These are phyloP conservation scores for Castanopsis chinensis DNA, from an alignment of 306 rosid species.

Conservation along the genomic window DNA sequence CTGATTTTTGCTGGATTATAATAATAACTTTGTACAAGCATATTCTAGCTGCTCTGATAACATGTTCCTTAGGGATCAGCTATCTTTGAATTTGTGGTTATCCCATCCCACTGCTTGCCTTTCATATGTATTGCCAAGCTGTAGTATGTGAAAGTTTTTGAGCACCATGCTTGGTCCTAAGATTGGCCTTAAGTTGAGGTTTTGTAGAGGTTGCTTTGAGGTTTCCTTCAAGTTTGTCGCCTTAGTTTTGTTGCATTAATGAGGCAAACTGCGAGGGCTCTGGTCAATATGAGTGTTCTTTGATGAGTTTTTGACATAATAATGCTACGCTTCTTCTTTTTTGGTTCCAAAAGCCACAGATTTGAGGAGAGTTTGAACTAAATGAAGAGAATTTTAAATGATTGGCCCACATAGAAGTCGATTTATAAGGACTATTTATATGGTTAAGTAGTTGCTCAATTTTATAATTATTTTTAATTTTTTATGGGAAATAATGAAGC, in stretches of 20 bases:
- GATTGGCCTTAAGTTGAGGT: neutral
- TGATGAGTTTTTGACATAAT: neutral
- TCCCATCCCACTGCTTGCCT: neutral
- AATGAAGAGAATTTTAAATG: neutral
- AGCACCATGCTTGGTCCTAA: neutral
- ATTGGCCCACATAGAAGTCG: neutral
- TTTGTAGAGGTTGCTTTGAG: neutral
- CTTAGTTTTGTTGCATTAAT: neutral
- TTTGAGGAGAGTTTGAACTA: neutral
- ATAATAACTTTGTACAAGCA: neutral
- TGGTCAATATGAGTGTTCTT: neutral
- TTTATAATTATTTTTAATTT: neutral
- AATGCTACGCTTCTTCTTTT: neutral
- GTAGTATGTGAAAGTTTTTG: slow-evolving; percentile 6
- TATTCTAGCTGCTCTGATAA: no score
- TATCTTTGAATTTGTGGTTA: neutral
- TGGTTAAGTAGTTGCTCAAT: neutral
- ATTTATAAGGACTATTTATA: neutral
- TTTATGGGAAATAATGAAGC: no score
- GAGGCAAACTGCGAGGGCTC: neutral
- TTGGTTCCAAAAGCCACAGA: neutral
- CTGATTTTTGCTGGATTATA: neutral
- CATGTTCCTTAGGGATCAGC: neutral
- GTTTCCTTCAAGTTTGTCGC: neutral
- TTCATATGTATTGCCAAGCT: slow-evolving; percentile 5